Base-by-base conservation (phyloP, 2,329 filamentous ascomycete species). In the Verruconis gallopava region DNA sequence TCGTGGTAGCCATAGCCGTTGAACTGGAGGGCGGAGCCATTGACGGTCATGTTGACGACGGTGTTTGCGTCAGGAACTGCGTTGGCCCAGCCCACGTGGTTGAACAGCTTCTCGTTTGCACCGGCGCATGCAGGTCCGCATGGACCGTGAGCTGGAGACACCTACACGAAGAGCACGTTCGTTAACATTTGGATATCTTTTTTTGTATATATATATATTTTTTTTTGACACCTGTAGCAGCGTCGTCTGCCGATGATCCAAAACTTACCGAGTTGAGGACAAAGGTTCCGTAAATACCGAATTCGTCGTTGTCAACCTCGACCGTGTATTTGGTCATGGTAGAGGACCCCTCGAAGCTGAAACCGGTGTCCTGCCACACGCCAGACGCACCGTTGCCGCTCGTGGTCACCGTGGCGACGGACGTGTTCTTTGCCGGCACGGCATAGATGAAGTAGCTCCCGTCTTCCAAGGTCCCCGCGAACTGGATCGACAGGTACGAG, bases 1-100 rank as follows among this genome's bases (percentile, higher is more conserved):
- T 69, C 66, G 47, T 68, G 65, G 48, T 68, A 68, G 2, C 56
- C 66, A 1, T 53, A 40, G 1, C 65, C 65, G 4, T 51, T 48
- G 45, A 64, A 65, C 4, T 43, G 42, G 13, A 65, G 18, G 12
- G 25, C 22, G 20, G 49, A 51, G 2, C 60, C 63, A 17, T 49
- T 43, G 4, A 61, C 51, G 1, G 22, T 46, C 40, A 61, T 38
- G 25, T 60, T 51, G 2, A 61, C 59, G 2, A 28, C 47, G 1
- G 49, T 59, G 18, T 49, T 44, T 0, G 58, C 55, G 42, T 61
- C 59, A 3, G 62, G 59, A 3, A 63, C 44, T 2, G 58, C 50
- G 47, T 56, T 62, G 2, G 54, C 51, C 62, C 63, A 65, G 5
- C 62, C 62, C 6, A 64, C 50, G 32, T 60, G 48, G 12, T 59